Percentiles rank a stretch among this genome's conserved stretches.
Evolutionary conservation across 371 early-diverging fungal species (phyloP).

Genomic region (Mucor irregularis): DNA sequence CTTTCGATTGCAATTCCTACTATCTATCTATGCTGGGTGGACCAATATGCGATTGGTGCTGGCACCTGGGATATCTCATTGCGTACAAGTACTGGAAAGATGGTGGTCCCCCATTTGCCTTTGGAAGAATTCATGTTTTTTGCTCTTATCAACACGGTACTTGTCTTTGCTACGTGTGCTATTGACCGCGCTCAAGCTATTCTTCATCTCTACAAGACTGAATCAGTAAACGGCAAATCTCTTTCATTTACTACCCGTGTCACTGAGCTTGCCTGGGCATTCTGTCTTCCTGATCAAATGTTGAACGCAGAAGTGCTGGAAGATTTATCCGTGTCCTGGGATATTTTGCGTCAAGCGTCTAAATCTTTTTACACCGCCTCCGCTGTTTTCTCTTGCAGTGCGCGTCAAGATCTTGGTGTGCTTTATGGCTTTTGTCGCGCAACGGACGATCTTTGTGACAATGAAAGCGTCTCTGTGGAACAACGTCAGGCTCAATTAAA

Average conservation of each 20-base stretch:
- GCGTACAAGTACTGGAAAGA: conserved; percentile 47
- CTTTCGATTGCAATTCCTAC: conserved; percentile 47
- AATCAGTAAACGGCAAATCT: too few relatives aligned
- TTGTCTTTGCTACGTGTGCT: conserved; percentile 63
- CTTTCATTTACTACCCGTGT: not conserved
- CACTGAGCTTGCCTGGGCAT: conserved; percentile 29
- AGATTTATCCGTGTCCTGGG: conserved; percentile 33
- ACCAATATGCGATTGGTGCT: conserved; percentile 50
- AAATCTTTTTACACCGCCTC: conserved; percentile 59
- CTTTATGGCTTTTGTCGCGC: conserved; percentile 67
- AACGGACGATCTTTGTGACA: conserved; percentile 63
- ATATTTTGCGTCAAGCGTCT: conserved; percentile 42
- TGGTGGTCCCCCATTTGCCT: conserved; percentile 51
- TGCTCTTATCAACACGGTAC: conserved; percentile 50
- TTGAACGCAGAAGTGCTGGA: conserved; percentile 18
- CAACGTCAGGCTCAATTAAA: conserved; percentile 26
- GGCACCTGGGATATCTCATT: conserved; percentile 59
- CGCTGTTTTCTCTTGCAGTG: conserved; percentile 44
- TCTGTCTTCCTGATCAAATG: conserved; percentile 30
- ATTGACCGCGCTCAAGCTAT: conserved; percentile 54
- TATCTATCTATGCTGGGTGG: conserved; percentile 54
- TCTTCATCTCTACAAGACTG: conserved; percentile 22
- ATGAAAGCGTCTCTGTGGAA: conserved; percentile 26
- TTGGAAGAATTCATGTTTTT: conserved; percentile 68
- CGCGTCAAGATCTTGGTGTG: conserved; percentile 53